Evolutionary conservation across 2,329 filamentous ascomycete species (phyloP), one percentile per base, ranked within the genome.

Genomic region (Aspergillus bombycis): DNA sequence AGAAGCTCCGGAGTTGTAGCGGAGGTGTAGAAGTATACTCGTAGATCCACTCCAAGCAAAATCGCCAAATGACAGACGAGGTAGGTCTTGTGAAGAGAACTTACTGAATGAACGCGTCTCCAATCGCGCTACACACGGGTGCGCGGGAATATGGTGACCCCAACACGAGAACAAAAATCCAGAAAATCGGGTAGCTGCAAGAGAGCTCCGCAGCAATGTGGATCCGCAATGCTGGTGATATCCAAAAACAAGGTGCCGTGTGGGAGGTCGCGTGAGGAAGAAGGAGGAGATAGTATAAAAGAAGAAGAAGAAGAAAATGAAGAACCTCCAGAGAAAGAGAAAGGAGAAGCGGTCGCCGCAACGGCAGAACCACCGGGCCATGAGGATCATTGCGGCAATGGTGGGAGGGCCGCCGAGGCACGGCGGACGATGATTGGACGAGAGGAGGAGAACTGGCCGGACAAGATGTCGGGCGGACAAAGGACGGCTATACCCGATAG

Each of bases 311-410:
- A 57, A 57, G 53, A 57, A 53, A 53, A 52, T 55, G 52, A 58
- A 67, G 67, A 60, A 60, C 28, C 63, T 53, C 66, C 64, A 67
- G 59, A 65, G 67, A 68, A 66, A 62, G 57, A 62, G 76, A 73
- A 75, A 73, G 73, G 71, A 73, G 73, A 75, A 75, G 76, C 73
- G 73, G 75, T 74, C 67, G 67, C 68, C 62, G 65, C 64, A 66
- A 66, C 67, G 67, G 68, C 68, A 72, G 72, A 72, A 68, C 67
- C 66, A 36, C 34, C 34, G 68, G 67, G 65, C 64, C 63, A 68
- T 70, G 70, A 71, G 71, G 69, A 72, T 70, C 68, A 71, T 68
- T 71, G 69, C 67, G 69, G 68, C 68, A 70, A 70, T 68, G 70
- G 70, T 63, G 71, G 71, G 72, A 77, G 72, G 77, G 72, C 70